Evolutionary conservation across 176 grass and related monocot genomes (phyloP), one percentile per base, ranked within the genome.

Genomic region (Rhynchospora tenuis): DNA sequence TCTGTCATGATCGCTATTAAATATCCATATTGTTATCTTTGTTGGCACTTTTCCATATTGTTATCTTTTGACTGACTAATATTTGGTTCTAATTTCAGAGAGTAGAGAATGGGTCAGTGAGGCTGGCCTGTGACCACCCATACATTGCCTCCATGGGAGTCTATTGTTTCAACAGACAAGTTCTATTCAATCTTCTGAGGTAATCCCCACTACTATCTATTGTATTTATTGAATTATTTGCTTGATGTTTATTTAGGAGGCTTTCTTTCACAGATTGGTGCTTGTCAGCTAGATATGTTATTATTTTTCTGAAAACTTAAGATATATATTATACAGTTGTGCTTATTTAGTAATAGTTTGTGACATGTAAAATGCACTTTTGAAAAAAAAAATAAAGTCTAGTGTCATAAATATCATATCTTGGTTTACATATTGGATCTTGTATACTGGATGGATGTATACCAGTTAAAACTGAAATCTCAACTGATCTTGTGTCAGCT

Each of bases 111-210:
- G n/a, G n/a, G n/a, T n/a, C n/a, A n/a, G n/a, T n/a, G n/a, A n/a
- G n/a, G n/a, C n/a, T n/a, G n/a, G n/a, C n/a, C n/a, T n/a, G n/a
- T n/a, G n/a, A n/a, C n/a, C n/a, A n/a, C n/a, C n/a, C n/a, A n/a
- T n/a, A n/a, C n/a, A n/a, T 97, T 22, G 91, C 93, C 51, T 97
- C 91, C n/a, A 97, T 90, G 93, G 93, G 91, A 31, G 87, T 97
- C 64, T 97, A 97, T 80, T 85, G 93, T 59, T 97, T 97, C 31
- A 97, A 88, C 85, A 85, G 86, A 84, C 83, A 97, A 43, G 46
- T 81, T 24, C 85, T 97, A 52, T 76, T 91, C 63, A 81, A 91
- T 33, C 75, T 97, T 72, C 91, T 97, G n/a, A 91, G 79, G 91
- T 93, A 93, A 89, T 74, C 23, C 12, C 8, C 2, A 65, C 28